Conservation (phyloP, 1,139 yeast genomes). For the Citeromyces hawaiiensis region DNA sequence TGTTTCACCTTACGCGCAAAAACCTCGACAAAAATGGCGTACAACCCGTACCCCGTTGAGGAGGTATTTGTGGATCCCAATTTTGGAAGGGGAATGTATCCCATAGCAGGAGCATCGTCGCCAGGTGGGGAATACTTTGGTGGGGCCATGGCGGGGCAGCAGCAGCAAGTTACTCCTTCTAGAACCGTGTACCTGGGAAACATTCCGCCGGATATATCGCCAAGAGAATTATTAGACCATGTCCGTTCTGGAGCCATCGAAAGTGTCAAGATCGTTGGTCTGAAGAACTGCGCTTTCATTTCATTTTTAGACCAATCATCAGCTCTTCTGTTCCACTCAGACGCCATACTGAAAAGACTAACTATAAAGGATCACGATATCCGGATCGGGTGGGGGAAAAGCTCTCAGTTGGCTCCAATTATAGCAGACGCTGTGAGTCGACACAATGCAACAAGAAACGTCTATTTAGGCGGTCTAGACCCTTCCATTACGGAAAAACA, state of each 20-base stretch:
- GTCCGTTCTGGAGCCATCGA: conserved; percentile 89
- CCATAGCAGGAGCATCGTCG: neutral
- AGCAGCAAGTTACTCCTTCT: conserved; percentile 30
- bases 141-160: neutral
- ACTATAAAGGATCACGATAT: conserved; percentile 44
- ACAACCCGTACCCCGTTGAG: neutral
- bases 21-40: no score
- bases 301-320: conserved; percentile 51
- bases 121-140: neutral
- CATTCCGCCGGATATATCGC: conserved; percentile 68
- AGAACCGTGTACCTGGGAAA: conserved; percentile 89
- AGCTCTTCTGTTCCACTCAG: conserved; percentile 47
- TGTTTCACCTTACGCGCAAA: neutral
- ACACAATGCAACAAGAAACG: conserved; percentile 53
- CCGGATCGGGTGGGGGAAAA: conserved; percentile 52
- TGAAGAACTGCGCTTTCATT: conserved; percentile 47
- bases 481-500: conserved; percentile 34
- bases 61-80: neutral
- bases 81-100: neutral
- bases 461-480: conserved; percentile 41
- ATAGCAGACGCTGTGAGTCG: conserved; percentile 44
- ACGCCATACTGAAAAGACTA: conserved; percentile 43
- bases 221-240: conserved; percentile 75
- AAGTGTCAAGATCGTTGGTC: conserved; percentile 42
- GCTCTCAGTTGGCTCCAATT: conserved; percentile 38